Conservation (phyloP, 2,329 filamentous ascomycete species). For the Cytospora chrysosperma region DNA sequence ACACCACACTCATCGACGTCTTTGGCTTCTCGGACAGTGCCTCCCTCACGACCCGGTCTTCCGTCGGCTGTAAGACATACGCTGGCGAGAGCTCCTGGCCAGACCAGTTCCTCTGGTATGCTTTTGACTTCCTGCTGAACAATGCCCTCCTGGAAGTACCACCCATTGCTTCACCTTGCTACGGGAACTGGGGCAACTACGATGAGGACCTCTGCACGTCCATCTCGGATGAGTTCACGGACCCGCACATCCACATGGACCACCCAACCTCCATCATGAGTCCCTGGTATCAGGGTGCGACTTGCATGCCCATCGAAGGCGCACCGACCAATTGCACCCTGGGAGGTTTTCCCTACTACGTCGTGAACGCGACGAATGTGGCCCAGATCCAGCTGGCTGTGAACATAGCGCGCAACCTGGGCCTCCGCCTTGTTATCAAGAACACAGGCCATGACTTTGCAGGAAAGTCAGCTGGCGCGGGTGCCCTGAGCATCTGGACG, state of each 20-base stretch:
- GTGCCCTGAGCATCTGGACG: conserved; percentile 39
- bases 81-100: conserved; percentile 59
- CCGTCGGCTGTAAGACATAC: conserved; percentile 27
- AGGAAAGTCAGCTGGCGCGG: conserved; percentile 37
- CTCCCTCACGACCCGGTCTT: not conserved
- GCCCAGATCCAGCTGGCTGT: conserved; percentile 47
- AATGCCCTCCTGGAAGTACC: conserved; percentile 52
- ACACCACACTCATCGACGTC: not conserved
- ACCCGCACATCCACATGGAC: conserved; percentile 33
- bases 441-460: conserved; percentile 54
- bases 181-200: conserved; percentile 45
- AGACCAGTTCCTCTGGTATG: conserved; percentile 41
- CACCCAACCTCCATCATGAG: conserved; percentile 19
- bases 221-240: conserved; percentile 37
- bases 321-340: conserved; percentile 35
- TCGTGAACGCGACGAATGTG: conserved; percentile 40
- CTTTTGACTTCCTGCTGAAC: conserved; percentile 50
- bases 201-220: conserved; percentile 39
- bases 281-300: conserved; percentile 27
- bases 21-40: conserved; percentile 4
- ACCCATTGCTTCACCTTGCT: conserved; percentile 54
- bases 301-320: conserved; percentile 34
- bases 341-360: conserved; percentile 44
- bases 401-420: conserved; percentile 45
- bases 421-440: conserved; percentile 49